A percentile compares a stretch with the other conserved stretches of the same genome.
Conservation (phyloP, 1,284 basidiomycete species). For the Exsudoporus floridanus region DNA sequence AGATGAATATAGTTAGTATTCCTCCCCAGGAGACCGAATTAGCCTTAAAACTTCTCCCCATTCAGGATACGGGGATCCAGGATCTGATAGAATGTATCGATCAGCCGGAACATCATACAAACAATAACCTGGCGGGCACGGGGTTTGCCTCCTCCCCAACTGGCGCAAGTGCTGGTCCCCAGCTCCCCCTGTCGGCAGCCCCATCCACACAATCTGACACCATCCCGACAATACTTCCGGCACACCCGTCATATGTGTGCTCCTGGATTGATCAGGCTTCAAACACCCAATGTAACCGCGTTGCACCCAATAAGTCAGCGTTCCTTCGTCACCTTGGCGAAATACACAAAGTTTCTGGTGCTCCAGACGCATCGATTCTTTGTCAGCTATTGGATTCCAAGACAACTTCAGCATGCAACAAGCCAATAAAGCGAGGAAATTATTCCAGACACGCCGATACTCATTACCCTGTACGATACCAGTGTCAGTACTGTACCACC, state of each 20-base stretch:
- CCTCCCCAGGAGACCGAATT: neutral
- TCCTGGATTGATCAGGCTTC: slow-evolving; percentile 8
- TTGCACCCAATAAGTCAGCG: neutral
- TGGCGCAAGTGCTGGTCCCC: neutral
- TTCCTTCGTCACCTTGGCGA: slow-evolving; percentile 20
- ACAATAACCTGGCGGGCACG: neutral
- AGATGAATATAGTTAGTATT: neutral
- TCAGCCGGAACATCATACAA: neutral
- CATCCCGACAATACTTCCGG: neutral
- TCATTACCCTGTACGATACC: slow-evolving; percentile 18
- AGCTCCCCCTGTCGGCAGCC: neutral
- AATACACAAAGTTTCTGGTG: slow-evolving; percentile 16
- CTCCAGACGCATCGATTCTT: neutral
- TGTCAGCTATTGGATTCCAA: slow-evolving; percentile 15
- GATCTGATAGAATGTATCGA: neutral
- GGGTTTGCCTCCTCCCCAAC: too few species aligned
- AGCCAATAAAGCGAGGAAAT: slow-evolving; percentile 9
- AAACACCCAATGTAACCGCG: slow-evolving; percentile 1
- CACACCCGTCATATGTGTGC: slow-evolving; percentile 6
- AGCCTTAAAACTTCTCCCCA: neutral
- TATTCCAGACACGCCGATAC: slow-evolving; percentile 22
- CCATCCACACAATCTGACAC: neutral
- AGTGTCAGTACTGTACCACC: slow-evolving; percentile 12
- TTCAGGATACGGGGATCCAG: neutral
- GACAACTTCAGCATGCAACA: slow-evolving; percentile 11